Evolutionary conservation across 116 monocot species (phyloP).

Genomic region (Iris pallida): DNA sequence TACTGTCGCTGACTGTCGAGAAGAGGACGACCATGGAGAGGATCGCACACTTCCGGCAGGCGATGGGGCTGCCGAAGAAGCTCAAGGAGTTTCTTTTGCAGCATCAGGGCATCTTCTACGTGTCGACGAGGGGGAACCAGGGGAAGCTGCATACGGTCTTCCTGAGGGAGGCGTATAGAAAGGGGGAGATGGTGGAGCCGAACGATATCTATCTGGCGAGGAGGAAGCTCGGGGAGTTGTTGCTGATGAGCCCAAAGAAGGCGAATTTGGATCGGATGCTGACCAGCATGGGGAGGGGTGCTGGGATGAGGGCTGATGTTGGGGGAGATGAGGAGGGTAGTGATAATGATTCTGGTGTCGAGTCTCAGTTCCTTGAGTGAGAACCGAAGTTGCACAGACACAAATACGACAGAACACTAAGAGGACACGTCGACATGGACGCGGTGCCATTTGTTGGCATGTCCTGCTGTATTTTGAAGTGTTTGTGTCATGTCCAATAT

Average conservation of each 20-base stretch:
- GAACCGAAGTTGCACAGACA: not conserved
- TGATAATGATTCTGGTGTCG: constrained; percentile 48
- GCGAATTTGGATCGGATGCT: constrained; percentile 77
- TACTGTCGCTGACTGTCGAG: constrained; percentile 77
- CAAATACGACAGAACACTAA: not conserved
- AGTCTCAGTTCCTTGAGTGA: constrained; percentile 46
- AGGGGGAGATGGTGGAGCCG: constrained; percentile 69
- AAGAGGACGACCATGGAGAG: constrained; percentile 77
- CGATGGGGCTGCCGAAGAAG: constrained; percentile 83
- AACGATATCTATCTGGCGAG: constrained; percentile 69
- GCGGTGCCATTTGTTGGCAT: too few relatives aligned
- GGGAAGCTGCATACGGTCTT: constrained; percentile 90
- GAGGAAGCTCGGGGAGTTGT: constrained; percentile 69
- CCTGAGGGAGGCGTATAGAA: constrained; percentile 70
- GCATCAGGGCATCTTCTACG: constrained; percentile 93
- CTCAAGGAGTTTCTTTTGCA: constrained; percentile 85
- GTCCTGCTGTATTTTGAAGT: too few relatives aligned
- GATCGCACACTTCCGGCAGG: constrained; percentile 80
- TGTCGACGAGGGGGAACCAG: constrained; percentile 88
- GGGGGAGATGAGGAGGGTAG: constrained; percentile 27
- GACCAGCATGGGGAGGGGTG: constrained; percentile 67
- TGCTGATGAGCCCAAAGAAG: constrained; percentile 69
- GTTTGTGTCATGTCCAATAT: too few relatives aligned
- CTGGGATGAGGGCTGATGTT: constrained; percentile 4
- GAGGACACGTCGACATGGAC: too few relatives aligned